Base-by-base conservation (phyloP, 169 alveolate species). In the Cryptosporidium tyzzeri region DNA sequence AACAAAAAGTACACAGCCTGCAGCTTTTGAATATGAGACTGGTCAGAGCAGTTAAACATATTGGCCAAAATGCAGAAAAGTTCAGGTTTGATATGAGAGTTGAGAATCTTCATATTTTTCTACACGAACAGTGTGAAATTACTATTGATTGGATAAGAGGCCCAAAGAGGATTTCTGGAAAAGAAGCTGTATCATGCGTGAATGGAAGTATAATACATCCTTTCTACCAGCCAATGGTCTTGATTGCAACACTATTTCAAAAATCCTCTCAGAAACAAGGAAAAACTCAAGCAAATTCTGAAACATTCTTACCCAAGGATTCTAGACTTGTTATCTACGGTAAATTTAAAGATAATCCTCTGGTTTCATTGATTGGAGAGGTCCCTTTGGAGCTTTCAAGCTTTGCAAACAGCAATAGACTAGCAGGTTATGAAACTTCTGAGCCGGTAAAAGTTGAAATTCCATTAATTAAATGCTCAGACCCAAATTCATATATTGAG, bases 101-200 rank as follows among this genome's bases (percentile, higher is more conserved):
- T 59, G 89, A 80, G 48, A 80, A 80, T 45, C 73, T 80, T 44
- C 62, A 59, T 39, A 45, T 80, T 8, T 26, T 41, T 59, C 51
- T 80, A 44, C 89, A 62, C 26, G 89, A 80, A 37, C 69, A 80
- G 35, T 80, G 89, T 10, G 89, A 80, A 10, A 80, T 80, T 26
- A 31, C 73, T 7, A 80, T 80, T n/a, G 89, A 80, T 80, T 80
- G 89, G 89, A 67, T 80, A n/a, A 80, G 89, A 29, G 89, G 89
- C 5, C 89, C 89, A 41, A 80, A 80, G 67, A 80, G 89, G 29
- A 80, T 65, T 41, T 80, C 89, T n/a, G 89, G 89, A 23, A 80
- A 80, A 55, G 89, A 80, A 26, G 8, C 80, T 18, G 89, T 80
- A 58, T 80, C 75, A 65, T 80, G 89, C 39, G 89, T 80, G 9